Evolutionary conservation across 2,329 filamentous ascomycete genomes (phyloP), one percentile per base, ranked within the genome.

Genomic region (Amauroascus niger): DNA sequence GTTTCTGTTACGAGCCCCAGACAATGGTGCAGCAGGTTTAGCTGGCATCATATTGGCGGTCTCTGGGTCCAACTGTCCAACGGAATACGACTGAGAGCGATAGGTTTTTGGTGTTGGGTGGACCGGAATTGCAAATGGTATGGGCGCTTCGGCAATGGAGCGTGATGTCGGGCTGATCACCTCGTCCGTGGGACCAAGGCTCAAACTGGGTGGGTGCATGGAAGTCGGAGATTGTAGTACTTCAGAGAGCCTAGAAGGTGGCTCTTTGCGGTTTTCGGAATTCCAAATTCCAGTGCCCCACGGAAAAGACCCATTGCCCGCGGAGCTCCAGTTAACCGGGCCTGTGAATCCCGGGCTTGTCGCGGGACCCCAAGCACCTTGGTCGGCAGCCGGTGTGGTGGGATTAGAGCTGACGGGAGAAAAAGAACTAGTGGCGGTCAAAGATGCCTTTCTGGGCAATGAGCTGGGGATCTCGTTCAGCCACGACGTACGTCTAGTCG

Each of bases 71-170:
- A 89, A 76, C 66, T 96, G 90, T 3, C 90, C 90, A 46, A 95
- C 91, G 0, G 91, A 97, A 69, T 97, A 97, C 3, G 93, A 97
- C 69, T 96, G 88, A 5, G 93, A 98, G 41, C 93, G 84, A 63
- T 95, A 93, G 1, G 88, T 89, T 69, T 97, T 97, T 1, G 87
- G 87, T 0, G 88, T 93, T 0, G 91, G 89, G 58, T 95, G 87
- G 18, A 95, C 76, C 3, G 89, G 89, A 60, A 95, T 94, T 6
- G 87, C 79, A 63, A 95, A 95, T 0, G 88, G 87, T 52, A 95
- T 86, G 6, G 74, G 65, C 7, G 75, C 70, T 58, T 91, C 78
- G 55, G 72, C 63, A 55, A 71, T 65, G 50, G 72, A 67, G 55
- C 69, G 67, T 54, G 71, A 65, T 11, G 72, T 70, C 41, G 66